These are phyloP conservation scores for Fraxinus sp. DNA, from an alignment of 305 asterid genomes.

Conservation along the genomic window DNA sequence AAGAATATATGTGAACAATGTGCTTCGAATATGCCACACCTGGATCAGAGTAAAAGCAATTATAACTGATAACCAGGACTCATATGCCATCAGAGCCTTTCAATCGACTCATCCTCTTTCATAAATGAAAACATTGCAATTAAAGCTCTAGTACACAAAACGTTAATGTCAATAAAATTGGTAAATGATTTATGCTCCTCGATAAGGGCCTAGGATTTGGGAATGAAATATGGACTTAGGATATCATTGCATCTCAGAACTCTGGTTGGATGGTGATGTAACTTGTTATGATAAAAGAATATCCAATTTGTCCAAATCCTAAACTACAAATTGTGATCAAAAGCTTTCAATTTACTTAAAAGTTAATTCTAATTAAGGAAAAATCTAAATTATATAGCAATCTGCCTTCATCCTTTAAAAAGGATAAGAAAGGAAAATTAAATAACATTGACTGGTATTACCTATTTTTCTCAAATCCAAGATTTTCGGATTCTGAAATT, in stretches of 20 bases:
- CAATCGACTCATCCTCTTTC: neutral
- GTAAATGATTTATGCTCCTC: neutral
- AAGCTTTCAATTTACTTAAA: neutral
- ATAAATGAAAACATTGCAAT: conserved; percentile 1
- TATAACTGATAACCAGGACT: conserved; percentile 10
- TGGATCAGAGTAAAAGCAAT: conserved; percentile 30
- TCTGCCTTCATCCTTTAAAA: neutral
- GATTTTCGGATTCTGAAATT: neutral
- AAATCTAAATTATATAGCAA: neutral
- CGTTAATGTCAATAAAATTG: neutral
- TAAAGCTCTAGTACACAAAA: neutral
- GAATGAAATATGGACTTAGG: neutral
- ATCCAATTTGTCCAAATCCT: neutral
- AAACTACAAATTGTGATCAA: neutral
- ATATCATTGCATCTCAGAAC: neutral
- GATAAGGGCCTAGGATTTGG: neutral
- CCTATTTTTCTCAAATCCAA: neutral
- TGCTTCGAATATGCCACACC: conserved; percentile 77
- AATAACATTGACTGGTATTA: neutral
- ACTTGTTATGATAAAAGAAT: neutral
- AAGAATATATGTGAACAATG: conserved; percentile 62
- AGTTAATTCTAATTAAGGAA: neutral
- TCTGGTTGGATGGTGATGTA: neutral
- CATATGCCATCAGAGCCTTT: conserved; percentile 7
- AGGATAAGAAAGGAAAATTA: neutral